Evolutionary conservation across 208 protist species (phyloP), one percentile per base, ranked within the genome.

Genomic region (Trypanosoma caninum): DNA sequence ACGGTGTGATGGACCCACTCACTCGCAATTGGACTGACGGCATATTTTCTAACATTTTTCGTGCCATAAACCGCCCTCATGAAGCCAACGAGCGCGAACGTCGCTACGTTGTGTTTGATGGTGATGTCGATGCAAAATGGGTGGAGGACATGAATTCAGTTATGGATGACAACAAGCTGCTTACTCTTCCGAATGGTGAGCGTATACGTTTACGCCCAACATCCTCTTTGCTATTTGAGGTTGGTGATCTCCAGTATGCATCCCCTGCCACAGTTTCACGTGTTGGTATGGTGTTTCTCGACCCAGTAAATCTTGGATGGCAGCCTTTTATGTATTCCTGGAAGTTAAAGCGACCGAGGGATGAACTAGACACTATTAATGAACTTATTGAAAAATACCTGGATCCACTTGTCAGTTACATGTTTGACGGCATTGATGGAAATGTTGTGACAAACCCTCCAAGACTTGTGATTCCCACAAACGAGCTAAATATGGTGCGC

Each of bases 121-220:
- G 98, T 48, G 98, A 99, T 80, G 98, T 99, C 16, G 98, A 99
- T 77, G 97, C 98, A 2, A 90, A 98, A 62, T 99, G 98, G 98
- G 97, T 99, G 50, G 98, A 99, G 87, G 98, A 98, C 74, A 99
- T 99, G 97, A 99, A 99, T 84, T 99, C 97, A 22, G 97, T 99
- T 34, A 99, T 99, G 98, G 98, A 99, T 74, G 98, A 99, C 81
- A 99, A 99, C 82, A 99, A 98, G 81, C 74, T 99, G 35, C 84
- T 99, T 13, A 99, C 98, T 35, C 86, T 99, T 60, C 96, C 98
- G 8, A 99, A 99, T 70, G 91, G 95, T 57, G 98, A 99, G 72
- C 92, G 98, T 69, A 99, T 99, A 65, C 81, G 90, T 22, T 80
- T 99, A 44, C 79, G 92, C 53, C 89, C 91, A 40, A 87, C 97